A percentile compares a stretch with the other conserved stretches of the same genome.
Conservation (phyloP, 2,329 filamentous ascomycete species). For the Fusarium caatingaense region DNA sequence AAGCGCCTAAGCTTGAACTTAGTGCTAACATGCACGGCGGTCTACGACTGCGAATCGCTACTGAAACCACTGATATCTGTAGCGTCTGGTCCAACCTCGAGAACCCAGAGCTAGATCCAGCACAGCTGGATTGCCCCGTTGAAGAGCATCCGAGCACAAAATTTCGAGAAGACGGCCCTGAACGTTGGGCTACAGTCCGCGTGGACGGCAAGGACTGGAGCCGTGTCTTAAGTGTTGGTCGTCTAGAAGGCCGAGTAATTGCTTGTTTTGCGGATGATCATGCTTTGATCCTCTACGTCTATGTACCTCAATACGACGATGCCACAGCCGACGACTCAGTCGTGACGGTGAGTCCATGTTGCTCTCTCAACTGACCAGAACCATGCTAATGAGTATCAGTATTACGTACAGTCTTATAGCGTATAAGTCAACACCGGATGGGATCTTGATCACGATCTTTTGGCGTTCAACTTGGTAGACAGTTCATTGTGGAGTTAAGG, state of each 20-base stretch:
- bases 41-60: conserved; percentile 81
- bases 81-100: conserved; percentile 87
- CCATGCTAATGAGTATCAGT: conserved; percentile 49
- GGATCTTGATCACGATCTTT: not conserved
- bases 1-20: conserved; percentile 79
- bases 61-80: conserved; percentile 85
- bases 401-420: conserved; percentile 59
- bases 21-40: conserved; percentile 95
- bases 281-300: conserved; percentile 85
- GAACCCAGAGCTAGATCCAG: conserved; percentile 88
- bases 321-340: conserved; percentile 75
- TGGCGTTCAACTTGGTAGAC: conserved; percentile 23
- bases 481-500: conserved; percentile 4
- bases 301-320: conserved; percentile 77
- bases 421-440: conserved; percentile 26
- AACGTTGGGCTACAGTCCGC: conserved; percentile 87
- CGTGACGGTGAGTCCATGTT: conserved; percentile 68
- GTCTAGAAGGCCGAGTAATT: conserved; percentile 90
- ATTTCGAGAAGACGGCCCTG: conserved; percentile 80
- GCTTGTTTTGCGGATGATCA: conserved; percentile 88
- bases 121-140: conserved; percentile 76
- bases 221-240: conserved; percentile 89
- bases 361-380: not conserved
- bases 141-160: conserved; percentile 84
- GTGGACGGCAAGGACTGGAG: conserved; percentile 97